A percentile compares a stretch with the other conserved stretches of the same genome.
phyloP scores from a whole-genome alignment of 148 eudicot species.

The Salicornia ramosissima region DNA sequence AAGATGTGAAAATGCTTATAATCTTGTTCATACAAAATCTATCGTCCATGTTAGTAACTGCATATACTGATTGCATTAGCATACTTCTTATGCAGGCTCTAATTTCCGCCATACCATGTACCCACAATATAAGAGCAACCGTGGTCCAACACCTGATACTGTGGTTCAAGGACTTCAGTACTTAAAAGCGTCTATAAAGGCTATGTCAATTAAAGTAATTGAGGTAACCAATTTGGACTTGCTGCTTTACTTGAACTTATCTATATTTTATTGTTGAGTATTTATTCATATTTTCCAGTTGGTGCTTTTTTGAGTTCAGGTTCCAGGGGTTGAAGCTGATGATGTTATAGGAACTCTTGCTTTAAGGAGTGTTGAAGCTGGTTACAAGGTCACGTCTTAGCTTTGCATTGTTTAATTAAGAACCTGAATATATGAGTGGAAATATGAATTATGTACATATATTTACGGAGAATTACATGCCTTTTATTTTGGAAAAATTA shows the following conservation, averaged over 20 bases:
- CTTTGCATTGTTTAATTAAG: background rate
- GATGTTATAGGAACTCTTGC: constrained; percentile 98
- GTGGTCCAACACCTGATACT: constrained; percentile 98
- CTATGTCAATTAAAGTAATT: constrained; percentile 90
- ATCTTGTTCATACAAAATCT: background rate
- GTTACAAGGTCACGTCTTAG: constrained; percentile 62
- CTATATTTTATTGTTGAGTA: background rate
- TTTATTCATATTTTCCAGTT: constrained; percentile 10
- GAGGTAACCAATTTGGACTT: constrained; percentile 46
- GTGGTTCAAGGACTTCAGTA: constrained; percentile 96
- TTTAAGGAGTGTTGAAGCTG: constrained; percentile 73
- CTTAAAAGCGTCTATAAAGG: constrained; percentile 88
- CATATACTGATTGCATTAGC: constrained; percentile 11
- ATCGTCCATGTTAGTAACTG: background rate
- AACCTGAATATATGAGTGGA: background rate
- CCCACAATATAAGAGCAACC: constrained; percentile 88
- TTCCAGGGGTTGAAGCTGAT: constrained; percentile 99
- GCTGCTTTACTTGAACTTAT: background rate
- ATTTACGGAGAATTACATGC: background rate
- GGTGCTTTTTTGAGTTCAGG: constrained; percentile 40
- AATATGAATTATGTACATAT: background rate
- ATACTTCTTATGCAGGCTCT: constrained; percentile 46
- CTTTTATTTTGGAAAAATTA: background rate
- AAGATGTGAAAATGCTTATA: background rate
- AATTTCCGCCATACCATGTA: constrained; percentile 90